Conservation (phyloP, 169 alveolate genomes). For the Plasmodium vinckei region DNA sequence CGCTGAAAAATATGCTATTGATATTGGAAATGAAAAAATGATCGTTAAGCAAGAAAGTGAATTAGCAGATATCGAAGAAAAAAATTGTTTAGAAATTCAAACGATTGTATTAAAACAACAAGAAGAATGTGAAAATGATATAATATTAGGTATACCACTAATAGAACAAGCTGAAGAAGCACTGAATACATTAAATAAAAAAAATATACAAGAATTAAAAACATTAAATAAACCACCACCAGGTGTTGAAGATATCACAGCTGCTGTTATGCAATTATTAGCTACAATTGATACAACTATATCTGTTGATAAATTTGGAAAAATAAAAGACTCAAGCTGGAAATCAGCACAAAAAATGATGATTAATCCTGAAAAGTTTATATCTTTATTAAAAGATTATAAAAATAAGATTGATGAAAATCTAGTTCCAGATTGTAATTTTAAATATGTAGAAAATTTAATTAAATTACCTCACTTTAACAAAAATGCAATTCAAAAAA, state of each 20-base stretch:
- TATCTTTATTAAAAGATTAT: constrained; percentile 90
- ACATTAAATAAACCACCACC: constrained; percentile 95
- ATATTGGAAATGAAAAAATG: constrained; percentile 94
- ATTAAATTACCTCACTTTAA: constrained; percentile 90
- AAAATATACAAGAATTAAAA: constrained; percentile 94
- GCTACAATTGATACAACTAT: constrained; percentile 91
- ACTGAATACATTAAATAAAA: constrained; percentile 92
- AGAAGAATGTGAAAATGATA: constrained; percentile 92
- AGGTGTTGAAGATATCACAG: constrained; percentile 94
- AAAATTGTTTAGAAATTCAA: constrained; percentile 93
- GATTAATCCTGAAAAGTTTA: constrained; percentile 94
- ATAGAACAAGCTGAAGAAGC: constrained; percentile 94
- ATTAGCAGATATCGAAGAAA: constrained; percentile 94
- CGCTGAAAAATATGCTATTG: constrained; percentile 94
- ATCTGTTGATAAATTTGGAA: constrained; percentile 94
- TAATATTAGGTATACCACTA: constrained; percentile 94
- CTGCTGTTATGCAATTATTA: constrained; percentile 93
- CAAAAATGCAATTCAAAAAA: constrained; percentile 91
- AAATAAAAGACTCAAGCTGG: constrained; percentile 93
- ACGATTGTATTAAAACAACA: constrained; percentile 90
- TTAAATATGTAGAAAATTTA: constrained; percentile 86
- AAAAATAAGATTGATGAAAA: constrained; percentile 92
- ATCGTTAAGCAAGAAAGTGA: constrained; percentile 92
- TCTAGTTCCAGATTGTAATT: constrained; percentile 92
- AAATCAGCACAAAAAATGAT: constrained; percentile 96